Evolutionary conservation across 345 rosid species (phyloP).

Genomic region (Citrus hindsii): DNA sequence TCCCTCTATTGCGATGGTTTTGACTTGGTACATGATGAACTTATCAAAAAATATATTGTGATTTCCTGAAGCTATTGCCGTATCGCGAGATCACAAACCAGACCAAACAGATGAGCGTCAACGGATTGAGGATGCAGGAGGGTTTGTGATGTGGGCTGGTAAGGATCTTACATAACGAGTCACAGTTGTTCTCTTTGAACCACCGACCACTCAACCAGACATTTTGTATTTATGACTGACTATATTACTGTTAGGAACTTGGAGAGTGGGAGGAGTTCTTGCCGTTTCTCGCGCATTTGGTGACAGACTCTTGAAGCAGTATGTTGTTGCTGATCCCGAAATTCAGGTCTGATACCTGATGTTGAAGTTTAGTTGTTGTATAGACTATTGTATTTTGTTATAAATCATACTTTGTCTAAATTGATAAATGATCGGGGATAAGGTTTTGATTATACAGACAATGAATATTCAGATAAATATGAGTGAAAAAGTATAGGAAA

Average conservation of each 20-base stretch:
- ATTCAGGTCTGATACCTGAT: constrained; percentile 56
- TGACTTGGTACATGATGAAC: background rate
- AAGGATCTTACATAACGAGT: constrained; percentile 9
- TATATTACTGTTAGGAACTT: constrained; percentile 57
- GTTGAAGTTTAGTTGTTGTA: background rate
- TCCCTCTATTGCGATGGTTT: background rate
- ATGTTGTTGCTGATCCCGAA: constrained; percentile 99
- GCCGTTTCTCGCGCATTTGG: constrained; percentile 99
- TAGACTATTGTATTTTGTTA: background rate
- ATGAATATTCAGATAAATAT: background rate
- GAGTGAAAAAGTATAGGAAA: background rate
- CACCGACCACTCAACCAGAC: background rate
- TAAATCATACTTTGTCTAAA: background rate
- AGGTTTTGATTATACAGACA: background rate
- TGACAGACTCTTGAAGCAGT: constrained; percentile 93
- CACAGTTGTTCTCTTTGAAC: background rate
- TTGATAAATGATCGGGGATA: background rate
- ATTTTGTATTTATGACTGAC: constrained; percentile 6
- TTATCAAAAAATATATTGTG: background rate
- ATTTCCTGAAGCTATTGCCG: constrained; percentile 74
- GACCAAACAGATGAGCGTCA: constrained; percentile 98
- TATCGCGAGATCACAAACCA: constrained; percentile 98
- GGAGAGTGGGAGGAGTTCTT: constrained; percentile 99
- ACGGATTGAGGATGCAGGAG: constrained; percentile 98
- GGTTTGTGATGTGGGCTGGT: constrained; percentile 99